Conservation (phyloP, 768 basidiomycete genomes). For the Termitomyces eurrhizus region DNA sequence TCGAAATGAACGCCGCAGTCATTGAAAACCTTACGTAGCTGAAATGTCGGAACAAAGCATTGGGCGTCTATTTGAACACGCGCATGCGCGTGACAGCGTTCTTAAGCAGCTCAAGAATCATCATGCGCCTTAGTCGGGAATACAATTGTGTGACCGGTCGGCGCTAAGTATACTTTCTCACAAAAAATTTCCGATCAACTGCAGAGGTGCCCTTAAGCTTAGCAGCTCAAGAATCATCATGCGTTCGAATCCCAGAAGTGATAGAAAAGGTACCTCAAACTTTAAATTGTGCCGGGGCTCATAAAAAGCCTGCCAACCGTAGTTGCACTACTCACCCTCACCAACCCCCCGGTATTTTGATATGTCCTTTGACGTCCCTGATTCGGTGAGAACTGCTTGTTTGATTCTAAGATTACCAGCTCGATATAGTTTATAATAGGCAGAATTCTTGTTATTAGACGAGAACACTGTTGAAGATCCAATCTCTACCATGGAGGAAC, state of each 20-base stretch:
- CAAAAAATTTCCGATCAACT: too few relatives aligned
- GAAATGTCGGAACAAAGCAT: neutral
- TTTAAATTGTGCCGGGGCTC: neutral
- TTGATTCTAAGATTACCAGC: neutral
- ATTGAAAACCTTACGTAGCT: neutral
- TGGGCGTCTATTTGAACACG: constrained; percentile 7
- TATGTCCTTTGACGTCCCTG: neutral
- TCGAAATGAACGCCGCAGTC: neutral
- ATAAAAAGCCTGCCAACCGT: neutral
- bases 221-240: neutral
- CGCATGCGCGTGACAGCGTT: neutral
- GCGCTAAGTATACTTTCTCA: too few relatives aligned
- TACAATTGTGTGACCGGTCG: too few relatives aligned
- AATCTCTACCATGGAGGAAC: constrained; percentile 13
- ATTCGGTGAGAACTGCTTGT: neutral
- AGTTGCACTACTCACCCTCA: too few relatives aligned
- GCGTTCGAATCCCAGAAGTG: neutral
- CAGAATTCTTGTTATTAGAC: constrained; percentile 16
- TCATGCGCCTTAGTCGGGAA: too few relatives aligned
- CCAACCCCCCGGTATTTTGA: neutral
- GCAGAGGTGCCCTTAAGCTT: too few relatives aligned
- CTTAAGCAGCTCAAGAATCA: neutral
- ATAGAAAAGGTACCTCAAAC: neutral
- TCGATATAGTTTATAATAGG: neutral
- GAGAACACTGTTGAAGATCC: neutral